Evolutionary conservation across 768 basidiomycete species (phyloP), one percentile per base, ranked within the genome.

Genomic region (Naematelia encephala): DNA sequence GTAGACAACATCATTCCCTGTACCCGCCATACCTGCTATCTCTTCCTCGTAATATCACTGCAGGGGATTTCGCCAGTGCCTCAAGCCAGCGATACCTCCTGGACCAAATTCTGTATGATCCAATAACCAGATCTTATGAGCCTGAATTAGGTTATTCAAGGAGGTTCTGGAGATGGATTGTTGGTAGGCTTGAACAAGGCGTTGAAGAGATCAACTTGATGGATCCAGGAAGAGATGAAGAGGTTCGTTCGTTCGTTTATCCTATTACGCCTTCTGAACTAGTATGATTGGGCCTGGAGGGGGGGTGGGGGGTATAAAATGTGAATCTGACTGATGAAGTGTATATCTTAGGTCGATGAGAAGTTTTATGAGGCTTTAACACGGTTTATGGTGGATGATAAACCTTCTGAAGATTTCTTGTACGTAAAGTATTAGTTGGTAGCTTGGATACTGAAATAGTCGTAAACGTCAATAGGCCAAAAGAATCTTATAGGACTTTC

Each of bases 401-500:
- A 46, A 21, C 13, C 56, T 52, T 1, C 27, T 21, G 3, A n/a
- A n/a, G 12, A 42, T 29, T 54, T 12, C 5, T 26, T 54, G 34
- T 39, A 39, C 8, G 34, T 39, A 8, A 8, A 16, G 8, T 39
- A 8, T 16, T 39, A 8, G 34, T 39, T 16, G 8, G 34, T 39
- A 39, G 34, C 34, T 39, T 8, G 16, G 8, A 39, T 39, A 39
- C 8, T 16, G 34, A 73, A n/a, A n/a, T n/a, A n/a, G n/a, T n/a
- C n/a, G n/a, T n/a, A n/a, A n/a, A n/a, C n/a, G n/a, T n/a, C n/a
- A n/a, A n/a, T n/a, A n/a, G 72, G 8, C 69, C 69, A 2, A 57
- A 59, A 29, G 57, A 68, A 26, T 72, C 72, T 5, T 70, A 66
- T 56, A 66, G 74, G 46, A 74, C 73, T 0, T 75, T 75, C 57